Evolutionary conservation across 768 basidiomycete genomes (phyloP).

Genomic region (Phylloporus arenicola): DNA sequence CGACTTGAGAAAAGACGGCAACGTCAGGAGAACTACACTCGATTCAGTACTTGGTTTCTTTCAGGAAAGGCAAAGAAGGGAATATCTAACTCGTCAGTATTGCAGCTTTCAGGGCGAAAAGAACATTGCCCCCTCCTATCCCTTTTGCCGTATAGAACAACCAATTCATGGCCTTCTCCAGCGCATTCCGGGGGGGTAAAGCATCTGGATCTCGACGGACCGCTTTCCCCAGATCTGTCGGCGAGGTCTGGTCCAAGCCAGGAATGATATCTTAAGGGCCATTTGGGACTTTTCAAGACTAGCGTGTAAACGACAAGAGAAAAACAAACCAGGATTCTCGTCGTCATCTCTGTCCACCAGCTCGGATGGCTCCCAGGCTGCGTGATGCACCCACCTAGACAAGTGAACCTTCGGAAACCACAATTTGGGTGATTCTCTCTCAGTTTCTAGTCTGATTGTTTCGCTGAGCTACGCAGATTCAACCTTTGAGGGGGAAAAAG

Average conservation of each 20-base stretch:
- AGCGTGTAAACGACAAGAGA: background rate
- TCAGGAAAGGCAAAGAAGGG: background rate
- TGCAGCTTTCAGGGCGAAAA: constrained; percentile 71
- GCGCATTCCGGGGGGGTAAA: constrained; percentile 55
- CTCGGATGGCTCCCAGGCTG: constrained; percentile 43
- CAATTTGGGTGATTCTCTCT: constrained; percentile 36
- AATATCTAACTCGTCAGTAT: constrained; percentile 47
- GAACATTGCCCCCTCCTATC: constrained; percentile 51
- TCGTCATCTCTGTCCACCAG: constrained; percentile 49
- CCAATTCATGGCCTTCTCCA: constrained; percentile 48
- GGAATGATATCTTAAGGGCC: constrained; percentile 45
- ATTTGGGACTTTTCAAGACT: background rate
- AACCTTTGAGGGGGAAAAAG: background rate
- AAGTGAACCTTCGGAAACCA: constrained; percentile 50
- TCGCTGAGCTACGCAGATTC: constrained; percentile 45
- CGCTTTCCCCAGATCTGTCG: constrained; percentile 52
- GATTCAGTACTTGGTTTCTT: background rate
- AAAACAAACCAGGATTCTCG: constrained; percentile 54
- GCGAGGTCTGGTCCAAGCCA: constrained; percentile 41
- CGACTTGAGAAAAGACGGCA: constrained; percentile 54
- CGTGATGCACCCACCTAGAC: constrained; percentile 37
- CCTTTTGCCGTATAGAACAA: constrained; percentile 38
- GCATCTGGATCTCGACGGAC: constrained; percentile 67
- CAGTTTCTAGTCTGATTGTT: constrained; percentile 50
- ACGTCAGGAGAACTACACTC: constrained; percentile 45